A percentile compares a stretch with the other conserved stretches of the same genome.
Evolutionary conservation across 768 basidiomycete genomes (phyloP).

Genomic region (Tulasnella sp.): DNA sequence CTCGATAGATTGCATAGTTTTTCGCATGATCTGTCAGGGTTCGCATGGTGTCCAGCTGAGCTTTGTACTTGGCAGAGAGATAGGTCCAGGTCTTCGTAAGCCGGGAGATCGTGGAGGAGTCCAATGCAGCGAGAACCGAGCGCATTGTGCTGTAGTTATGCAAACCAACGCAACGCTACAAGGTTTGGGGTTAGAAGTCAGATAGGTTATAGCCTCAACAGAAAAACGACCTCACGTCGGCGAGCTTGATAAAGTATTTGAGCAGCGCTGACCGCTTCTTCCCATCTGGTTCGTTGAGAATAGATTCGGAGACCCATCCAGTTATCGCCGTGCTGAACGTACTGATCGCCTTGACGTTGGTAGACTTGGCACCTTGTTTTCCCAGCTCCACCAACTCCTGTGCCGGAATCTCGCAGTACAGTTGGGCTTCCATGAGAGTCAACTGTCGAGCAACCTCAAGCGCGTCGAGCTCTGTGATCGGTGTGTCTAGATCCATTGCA

Average conservation of each 20-base stretch:
- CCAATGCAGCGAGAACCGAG: constrained; percentile 86
- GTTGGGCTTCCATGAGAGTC: constrained; percentile 82
- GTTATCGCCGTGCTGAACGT: constrained; percentile 86
- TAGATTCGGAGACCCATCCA: constrained; percentile 92
- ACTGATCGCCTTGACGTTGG: constrained; percentile 74
- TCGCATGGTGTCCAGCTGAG: constrained; percentile 66
- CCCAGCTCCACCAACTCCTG: constrained; percentile 83
- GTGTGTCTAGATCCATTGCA: constrained; percentile 29
- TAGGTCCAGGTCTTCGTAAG: constrained; percentile 89
- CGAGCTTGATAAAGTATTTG: constrained; percentile 90
- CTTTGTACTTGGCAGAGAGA: constrained; percentile 72
- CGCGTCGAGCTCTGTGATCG: constrained; percentile 83
- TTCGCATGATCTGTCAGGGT: constrained; percentile 83
- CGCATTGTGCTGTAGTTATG: constrained; percentile 89
- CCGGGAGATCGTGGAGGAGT: constrained; percentile 88
- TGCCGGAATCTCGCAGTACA: constrained; percentile 77
- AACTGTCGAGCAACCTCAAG: constrained; percentile 88
- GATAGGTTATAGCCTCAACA: not conserved
- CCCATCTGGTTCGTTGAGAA: constrained; percentile 79
- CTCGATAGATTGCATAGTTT: constrained; percentile 86
- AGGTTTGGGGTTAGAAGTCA: not conserved
- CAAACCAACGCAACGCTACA: constrained; percentile 69
- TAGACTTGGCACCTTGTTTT: constrained; percentile 51
- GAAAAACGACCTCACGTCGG: constrained; percentile 49
- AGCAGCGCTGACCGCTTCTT: constrained; percentile 69